These are phyloP conservation scores for Handroanthus guayacan DNA, from an alignment of 257 asterid genomes.

Conservation along the genomic window DNA sequence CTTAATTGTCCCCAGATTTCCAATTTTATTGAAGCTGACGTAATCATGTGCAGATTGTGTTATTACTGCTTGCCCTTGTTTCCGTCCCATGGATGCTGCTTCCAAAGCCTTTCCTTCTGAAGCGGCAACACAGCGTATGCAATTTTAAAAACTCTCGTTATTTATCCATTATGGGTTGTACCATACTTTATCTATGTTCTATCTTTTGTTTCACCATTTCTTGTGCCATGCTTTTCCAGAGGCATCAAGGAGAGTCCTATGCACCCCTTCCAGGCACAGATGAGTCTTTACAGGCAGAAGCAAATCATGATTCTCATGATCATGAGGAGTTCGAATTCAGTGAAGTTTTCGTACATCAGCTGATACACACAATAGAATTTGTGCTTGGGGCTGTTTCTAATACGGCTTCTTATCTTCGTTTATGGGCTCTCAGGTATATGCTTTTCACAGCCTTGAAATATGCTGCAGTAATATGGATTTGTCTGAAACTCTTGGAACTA, in stretches of 20 bases:
- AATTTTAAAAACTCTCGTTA: conserved; percentile 23
- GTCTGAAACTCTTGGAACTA: not conserved
- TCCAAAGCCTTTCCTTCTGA: conserved; percentile 92
- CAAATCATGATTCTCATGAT: conserved; percentile 74
- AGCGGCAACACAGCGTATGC: conserved; percentile 75
- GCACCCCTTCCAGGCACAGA: conserved; percentile 75
- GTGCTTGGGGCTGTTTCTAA: conserved; percentile 99
- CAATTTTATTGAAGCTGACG: conserved; percentile 22
- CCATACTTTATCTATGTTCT: conserved; percentile 20
- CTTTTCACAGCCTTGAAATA: conserved; percentile 31
- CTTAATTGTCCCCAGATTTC: conserved; percentile 9
- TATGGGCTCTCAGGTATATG: conserved; percentile 98
- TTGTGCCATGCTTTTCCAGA: conserved; percentile 53
- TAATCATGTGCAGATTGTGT: conserved; percentile 62
- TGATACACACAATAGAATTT: conserved; percentile 96
- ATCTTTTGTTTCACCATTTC: conserved; percentile 26
- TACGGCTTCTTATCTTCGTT: conserved; percentile 98
- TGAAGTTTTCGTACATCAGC: conserved; percentile 95
- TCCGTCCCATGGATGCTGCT: conserved; percentile 99
- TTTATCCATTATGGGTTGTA: conserved; percentile 21
- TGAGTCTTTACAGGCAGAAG: conserved; percentile 79
- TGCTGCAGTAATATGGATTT: conserved; percentile 21
- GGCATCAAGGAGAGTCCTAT: conserved; percentile 88
- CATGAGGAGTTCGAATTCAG: conserved; percentile 98
- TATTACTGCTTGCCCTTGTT: conserved; percentile 75